Percentiles rank a stretch among this genome's conserved stretches.
Conservation (phyloP, 2,329 filamentous ascomycete species). For the Alternaria arbusti region DNA sequence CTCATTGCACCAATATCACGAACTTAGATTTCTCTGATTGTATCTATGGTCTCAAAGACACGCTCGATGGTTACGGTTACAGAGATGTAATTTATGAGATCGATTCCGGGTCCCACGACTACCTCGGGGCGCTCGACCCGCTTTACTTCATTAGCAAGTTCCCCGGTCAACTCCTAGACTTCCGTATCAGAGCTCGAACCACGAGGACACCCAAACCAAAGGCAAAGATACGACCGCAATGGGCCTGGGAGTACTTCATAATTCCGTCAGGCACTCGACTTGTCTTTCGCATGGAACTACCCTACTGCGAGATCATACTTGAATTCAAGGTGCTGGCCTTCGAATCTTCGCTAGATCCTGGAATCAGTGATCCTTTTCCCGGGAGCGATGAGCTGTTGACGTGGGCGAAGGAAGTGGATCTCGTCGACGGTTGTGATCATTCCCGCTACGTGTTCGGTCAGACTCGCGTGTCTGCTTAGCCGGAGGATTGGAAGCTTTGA, state of each 20-base stretch:
- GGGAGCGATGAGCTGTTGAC: neutral
- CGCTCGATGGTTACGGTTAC: neutral
- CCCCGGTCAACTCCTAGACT: neutral
- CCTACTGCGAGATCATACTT: neutral
- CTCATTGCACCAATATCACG: neutral
- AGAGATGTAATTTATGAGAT: neutral
- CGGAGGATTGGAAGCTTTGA: fast-evolving
- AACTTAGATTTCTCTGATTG: neutral
- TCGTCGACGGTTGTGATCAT: neutral
- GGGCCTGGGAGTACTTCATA: neutral
- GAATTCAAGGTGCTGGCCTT: neutral
- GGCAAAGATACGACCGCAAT: neutral
- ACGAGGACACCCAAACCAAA: fast-evolving
- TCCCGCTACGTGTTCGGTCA: neutral
- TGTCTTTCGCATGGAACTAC: neutral
- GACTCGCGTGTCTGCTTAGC: neutral
- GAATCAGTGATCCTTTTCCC: neutral
- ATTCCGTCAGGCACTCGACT: neutral
- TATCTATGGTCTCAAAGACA: neutral
- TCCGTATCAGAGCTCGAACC: neutral
- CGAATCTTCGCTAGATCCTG: neutral
- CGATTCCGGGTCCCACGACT: neutral
- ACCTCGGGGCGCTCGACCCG: neutral
- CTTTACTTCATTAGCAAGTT: neutral
- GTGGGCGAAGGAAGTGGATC: neutral